Percentiles rank a stretch among this genome's conserved stretches.
These are phyloP conservation scores for Hymenoscyphus scutula DNA, from an alignment of 2,329 filamentous ascomycete species.

Conservation along the genomic window DNA sequence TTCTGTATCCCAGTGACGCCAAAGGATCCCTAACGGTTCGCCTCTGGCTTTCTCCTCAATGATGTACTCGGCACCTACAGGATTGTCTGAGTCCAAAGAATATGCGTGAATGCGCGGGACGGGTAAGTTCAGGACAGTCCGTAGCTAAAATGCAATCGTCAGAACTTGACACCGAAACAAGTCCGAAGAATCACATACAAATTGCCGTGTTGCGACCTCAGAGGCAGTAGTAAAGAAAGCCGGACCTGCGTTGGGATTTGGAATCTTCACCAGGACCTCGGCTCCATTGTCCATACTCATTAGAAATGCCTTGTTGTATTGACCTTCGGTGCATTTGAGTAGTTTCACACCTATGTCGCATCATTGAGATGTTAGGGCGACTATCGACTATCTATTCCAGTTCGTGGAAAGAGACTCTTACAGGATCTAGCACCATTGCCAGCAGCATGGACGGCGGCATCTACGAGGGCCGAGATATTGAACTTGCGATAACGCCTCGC, in stretches of 20 bases:
- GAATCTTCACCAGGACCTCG: slow-evolving; percentile 25
- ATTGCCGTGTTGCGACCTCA: slow-evolving; percentile 23
- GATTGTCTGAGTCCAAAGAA: background rate
- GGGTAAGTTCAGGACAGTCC: too few species aligned
- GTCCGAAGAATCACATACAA: too few species aligned
- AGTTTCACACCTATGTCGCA: slow-evolving; percentile 23
- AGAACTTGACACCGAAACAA: too few species aligned
- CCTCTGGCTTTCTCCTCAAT: slow-evolving; percentile 34
- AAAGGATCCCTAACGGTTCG: slow-evolving; percentile 33
- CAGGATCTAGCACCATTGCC: too few species aligned
- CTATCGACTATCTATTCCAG: too few species aligned
- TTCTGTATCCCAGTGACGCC: slow-evolving; percentile 32
- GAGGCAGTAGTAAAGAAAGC: slow-evolving; percentile 27
- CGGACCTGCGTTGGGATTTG: slow-evolving; percentile 25
- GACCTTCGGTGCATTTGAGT: slow-evolving; percentile 24
- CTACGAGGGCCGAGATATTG: too few species aligned
- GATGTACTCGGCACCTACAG: slow-evolving; percentile 26
- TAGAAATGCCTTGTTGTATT: slow-evolving; percentile 26
- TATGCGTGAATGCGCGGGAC: too few species aligned
- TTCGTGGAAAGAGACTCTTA: too few species aligned
- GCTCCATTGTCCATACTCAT: slow-evolving; percentile 27
- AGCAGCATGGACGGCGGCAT: too few species aligned
- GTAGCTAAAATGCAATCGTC: too few species aligned
- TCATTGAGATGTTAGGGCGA: too few species aligned
- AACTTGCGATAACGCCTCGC: too few species aligned